Percentiles rank a stretch among this genome's conserved stretches.
Evolutionary conservation across 202 grass and related monocot genomes (phyloP).

Genomic region (Schoenoplectus triqueter): DNA sequence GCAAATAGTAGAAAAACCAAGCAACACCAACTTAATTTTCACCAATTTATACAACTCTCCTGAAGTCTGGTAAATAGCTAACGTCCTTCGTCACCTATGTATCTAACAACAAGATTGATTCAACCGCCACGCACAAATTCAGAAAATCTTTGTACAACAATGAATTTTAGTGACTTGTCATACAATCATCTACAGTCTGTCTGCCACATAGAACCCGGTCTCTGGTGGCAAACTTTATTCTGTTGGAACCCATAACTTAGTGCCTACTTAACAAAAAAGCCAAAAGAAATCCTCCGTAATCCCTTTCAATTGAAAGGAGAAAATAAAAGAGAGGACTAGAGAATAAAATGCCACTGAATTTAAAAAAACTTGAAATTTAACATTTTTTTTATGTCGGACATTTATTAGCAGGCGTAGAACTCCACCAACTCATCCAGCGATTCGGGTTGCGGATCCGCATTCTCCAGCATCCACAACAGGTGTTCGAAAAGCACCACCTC

Average conservation of each 20-base stretch:
- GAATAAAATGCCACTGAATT: slow-evolving; percentile 28
- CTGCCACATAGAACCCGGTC: slow-evolving; percentile 24
- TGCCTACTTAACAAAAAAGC: not conserved
- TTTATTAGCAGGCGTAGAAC: slow-evolving; percentile 90
- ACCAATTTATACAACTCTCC: not conserved
- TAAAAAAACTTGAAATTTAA: not conserved
- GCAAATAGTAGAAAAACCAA: not conserved
- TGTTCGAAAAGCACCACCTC: slow-evolving; percentile 97
- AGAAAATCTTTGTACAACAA: slow-evolving; percentile 12
- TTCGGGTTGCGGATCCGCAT: slow-evolving; percentile 84
- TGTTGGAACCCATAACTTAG: slow-evolving; percentile 1
- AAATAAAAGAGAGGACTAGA: slow-evolving; percentile 17
- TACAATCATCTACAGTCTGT: slow-evolving; percentile 20
- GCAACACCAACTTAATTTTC: not conserved
- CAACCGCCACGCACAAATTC: not conserved
- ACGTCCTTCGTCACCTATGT: not conserved
- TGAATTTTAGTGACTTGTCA: slow-evolving; percentile 20
- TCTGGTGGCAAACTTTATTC: slow-evolving; percentile 22
- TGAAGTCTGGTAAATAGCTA: not conserved
- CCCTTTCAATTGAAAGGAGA: not conserved
- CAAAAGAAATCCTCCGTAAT: not conserved
- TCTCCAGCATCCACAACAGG: slow-evolving; percentile 98
- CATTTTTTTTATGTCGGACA: too few relatives aligned
- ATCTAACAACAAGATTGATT: slow-evolving; percentile 7
- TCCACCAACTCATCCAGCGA: slow-evolving; percentile 87